Evolutionary conservation across 176 grass and related monocot species (phyloP), one percentile per base, ranked within the genome.

Genomic region (Oryza glaberrima): DNA sequence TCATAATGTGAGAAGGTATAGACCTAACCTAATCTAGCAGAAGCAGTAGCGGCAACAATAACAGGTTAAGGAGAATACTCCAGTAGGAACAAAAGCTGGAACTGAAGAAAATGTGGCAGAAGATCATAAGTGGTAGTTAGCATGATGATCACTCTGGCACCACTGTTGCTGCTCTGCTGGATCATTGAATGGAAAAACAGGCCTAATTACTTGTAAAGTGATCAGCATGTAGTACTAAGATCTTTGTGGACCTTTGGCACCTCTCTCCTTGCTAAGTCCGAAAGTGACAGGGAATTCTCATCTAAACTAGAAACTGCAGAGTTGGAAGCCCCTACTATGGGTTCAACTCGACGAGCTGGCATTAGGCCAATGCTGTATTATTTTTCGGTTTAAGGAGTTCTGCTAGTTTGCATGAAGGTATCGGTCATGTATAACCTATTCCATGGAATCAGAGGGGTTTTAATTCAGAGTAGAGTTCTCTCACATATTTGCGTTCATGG

Each of bases 141-240:
- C 28, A 44, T 14, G 51, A 48, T 25, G 56, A 54, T 32, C 17
- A 30, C 77, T 51, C 76, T 5, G 69, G 66, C 16, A 44, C 40
- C 10, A 22, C 43, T 77, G 11, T 67, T n/a, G 54, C 19, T 58
- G 54, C 54, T 58, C 6, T 78, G 34, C 56, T 65, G 47, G 71
- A 65, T 77, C 11, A 66, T 77, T 80, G 5, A 52, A 58, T 58
- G 54, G 40, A 1, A 85, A 6, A 85, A 28, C 72, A 51, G 5
- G 54, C 65, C 43, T 76, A 82, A 66, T 86, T 77, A 77, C 56
- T 82, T 43, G 7, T 83, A 90, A 66, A 86, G 67, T 7, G 73
- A 60, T 19, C 45, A 67, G 19, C 44, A 11, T 52, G 35, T 65
- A 49, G 67, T 46, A 44, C 17, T 20, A 72, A 69, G 28, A 81